Evolutionary conservation across 2,329 filamentous ascomycete genomes (phyloP).

Genomic region (Hymenoscyphus albidus): DNA sequence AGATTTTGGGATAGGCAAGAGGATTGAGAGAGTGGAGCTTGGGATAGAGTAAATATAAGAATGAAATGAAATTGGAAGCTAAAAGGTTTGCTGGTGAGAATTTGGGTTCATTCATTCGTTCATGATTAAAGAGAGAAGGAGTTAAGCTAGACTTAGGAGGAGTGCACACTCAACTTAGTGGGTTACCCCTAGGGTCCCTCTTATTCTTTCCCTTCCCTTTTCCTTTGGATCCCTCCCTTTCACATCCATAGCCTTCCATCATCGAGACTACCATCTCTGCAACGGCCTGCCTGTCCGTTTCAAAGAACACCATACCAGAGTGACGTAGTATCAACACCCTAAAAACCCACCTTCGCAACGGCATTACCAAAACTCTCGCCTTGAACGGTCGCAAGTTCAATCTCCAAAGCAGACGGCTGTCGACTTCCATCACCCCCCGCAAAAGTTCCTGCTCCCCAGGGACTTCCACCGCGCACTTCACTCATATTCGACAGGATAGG

Average conservation of each 20-base stretch:
- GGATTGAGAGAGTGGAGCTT: too few species aligned
- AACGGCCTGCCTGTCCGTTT: too few species aligned
- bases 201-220: conserved; percentile 43
- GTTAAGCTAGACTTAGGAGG: too few species aligned
- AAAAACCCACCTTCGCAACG: conserved; percentile 65
- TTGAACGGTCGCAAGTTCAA: conserved; percentile 75
- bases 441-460: conserved; percentile 95
- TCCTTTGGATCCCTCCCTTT: conserved; percentile 60
- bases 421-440: conserved; percentile 74
- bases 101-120: too few species aligned
- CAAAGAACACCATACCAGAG: too few species aligned
- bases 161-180: conserved; percentile 48
- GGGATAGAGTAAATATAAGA: too few species aligned
- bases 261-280: too few species aligned
- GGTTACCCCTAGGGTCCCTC: conserved; percentile 73
- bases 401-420: conserved; percentile 71
- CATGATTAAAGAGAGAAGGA: too few species aligned
- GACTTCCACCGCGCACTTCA: conserved; percentile 80
- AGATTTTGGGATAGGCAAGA: too few species aligned
- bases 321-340: conserved; percentile 43
- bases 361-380: conserved; percentile 80
- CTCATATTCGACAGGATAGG: conserved; percentile 62
- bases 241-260: too few species aligned
- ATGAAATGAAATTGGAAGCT: too few species aligned
- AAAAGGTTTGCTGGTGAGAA: too few species aligned